Percentiles rank a stretch among this genome's conserved stretches.
Evolutionary conservation across 306 rosid genomes (phyloP).

Genomic region (Sechiopsis laciniata): DNA sequence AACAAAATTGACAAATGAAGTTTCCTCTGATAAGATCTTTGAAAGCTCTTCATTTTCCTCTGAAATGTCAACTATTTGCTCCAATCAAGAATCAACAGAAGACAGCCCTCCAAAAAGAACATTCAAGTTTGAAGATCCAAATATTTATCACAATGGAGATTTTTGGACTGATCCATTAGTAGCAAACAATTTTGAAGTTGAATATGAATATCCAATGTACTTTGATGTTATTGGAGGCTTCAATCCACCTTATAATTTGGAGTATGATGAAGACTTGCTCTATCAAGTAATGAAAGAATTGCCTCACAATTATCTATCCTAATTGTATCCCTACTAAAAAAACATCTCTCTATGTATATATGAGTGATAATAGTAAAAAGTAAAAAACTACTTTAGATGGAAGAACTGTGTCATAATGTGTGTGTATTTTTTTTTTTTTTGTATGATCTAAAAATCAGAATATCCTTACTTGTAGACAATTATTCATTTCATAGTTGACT

Average conservation of each 20-base stretch:
- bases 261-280: neutral
- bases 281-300: conserved; percentile 10
- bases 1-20: neutral
- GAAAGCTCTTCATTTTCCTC: conserved; percentile 15
- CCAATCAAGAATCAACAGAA: conserved; percentile 6
- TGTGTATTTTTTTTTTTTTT: too few species aligned
- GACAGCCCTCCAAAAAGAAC: neutral
- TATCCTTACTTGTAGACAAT: too few species aligned
- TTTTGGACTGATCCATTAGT: conserved; percentile 3
- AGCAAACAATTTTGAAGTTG: neutral
- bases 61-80: neutral
- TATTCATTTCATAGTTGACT: too few species aligned
- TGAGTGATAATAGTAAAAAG: neutral
- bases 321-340: neutral
- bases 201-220: neutral
- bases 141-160: neutral
- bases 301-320: neutral
- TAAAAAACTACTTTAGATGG: neutral
- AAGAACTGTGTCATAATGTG: neutral
- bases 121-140: neutral
- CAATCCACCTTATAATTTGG: too few species aligned
- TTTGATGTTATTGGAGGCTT: neutral
- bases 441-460: too few species aligned
- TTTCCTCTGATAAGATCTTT: neutral
- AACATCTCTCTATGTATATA: neutral